Percentiles rank a stretch among this genome's conserved stretches.
These are phyloP conservation scores for Mycotypha africana DNA, from an alignment of 371 early-diverging fungal genomes.

Conservation along the genomic window DNA sequence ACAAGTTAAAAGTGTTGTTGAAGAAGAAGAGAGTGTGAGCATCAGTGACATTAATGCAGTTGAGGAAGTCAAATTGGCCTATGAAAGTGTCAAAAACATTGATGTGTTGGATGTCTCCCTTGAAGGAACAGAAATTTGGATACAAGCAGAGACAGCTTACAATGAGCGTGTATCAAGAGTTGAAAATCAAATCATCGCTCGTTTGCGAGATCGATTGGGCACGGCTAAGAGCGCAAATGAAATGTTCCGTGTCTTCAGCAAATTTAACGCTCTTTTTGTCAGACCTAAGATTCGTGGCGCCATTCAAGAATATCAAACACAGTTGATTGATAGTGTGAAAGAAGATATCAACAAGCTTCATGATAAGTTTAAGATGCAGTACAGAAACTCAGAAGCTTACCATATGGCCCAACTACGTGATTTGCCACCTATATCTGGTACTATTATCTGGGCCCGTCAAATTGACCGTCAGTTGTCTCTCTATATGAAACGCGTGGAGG, in stretches of 20 bases:
- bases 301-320: slow-evolving; percentile 98
- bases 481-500: slow-evolving; percentile 97
- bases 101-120: slow-evolving; percentile 93
- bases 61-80: slow-evolving; percentile 89
- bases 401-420: slow-evolving; percentile 91
- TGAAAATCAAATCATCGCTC: slow-evolving; percentile 95
- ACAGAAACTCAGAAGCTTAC: slow-evolving; percentile 84
- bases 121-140: slow-evolving; percentile 95
- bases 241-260: slow-evolving; percentile 98
- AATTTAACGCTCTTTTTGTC: slow-evolving; percentile 98
- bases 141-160: slow-evolving; percentile 85
- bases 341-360: slow-evolving; percentile 93
- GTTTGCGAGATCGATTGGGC: slow-evolving; percentile 90
- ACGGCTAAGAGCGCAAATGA: slow-evolving; percentile 95
- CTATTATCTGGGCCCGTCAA: slow-evolving; percentile 97
- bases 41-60: slow-evolving; percentile 73
- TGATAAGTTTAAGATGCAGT: slow-evolving; percentile 93
- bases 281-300: slow-evolving; percentile 98
- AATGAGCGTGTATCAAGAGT: slow-evolving; percentile 94
- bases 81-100: slow-evolving; percentile 88
- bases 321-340: slow-evolving; percentile 95
- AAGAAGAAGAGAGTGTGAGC: slow-evolving; percentile 55
- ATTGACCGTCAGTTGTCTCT: slow-evolving; percentile 94
- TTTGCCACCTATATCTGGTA: slow-evolving; percentile 89
- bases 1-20: slow-evolving; percentile 43